A percentile compares a stretch with the other conserved stretches of the same genome.
phyloP scores from a whole-genome alignment of 805 yeast species.

The Myxozyma monticola region DNA sequence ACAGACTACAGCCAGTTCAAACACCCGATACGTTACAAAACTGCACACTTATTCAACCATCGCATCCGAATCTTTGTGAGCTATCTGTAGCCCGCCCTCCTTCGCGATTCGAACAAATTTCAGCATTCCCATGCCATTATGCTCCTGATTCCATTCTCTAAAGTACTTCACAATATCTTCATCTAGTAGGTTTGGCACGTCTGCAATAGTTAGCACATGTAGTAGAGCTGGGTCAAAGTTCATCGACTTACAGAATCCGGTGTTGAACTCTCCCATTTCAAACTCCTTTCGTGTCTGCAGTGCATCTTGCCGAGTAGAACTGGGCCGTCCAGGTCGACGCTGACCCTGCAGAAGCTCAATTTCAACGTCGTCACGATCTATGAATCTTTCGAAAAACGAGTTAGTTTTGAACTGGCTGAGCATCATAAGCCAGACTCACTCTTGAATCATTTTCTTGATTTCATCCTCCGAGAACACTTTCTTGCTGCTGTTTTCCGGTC shows the following conservation, averaged over 20 bases:
- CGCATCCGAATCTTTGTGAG: background rate
- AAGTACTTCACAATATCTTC: slow-evolving; percentile 57
- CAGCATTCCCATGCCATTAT: slow-evolving; percentile 71
- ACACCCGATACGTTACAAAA: background rate
- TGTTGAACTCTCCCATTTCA: slow-evolving; percentile 60
- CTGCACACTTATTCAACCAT: background rate
- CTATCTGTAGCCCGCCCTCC: slow-evolving; percentile 23
- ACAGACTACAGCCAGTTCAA: too few relatives aligned
- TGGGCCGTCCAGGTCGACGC: slow-evolving; percentile 88
- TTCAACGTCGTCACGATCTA: slow-evolving; percentile 75
- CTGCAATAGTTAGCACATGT: slow-evolving; percentile 22
- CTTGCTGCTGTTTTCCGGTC: slow-evolving; percentile 40
- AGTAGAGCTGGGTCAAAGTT: background rate
- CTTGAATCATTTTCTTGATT: slow-evolving; percentile 58
- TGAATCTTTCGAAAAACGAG: slow-evolving; percentile 37
- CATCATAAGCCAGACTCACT: slow-evolving; percentile 37
- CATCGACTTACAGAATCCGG: slow-evolving; percentile 54
- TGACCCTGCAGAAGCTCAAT: slow-evolving; percentile 56
- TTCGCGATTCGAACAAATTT: slow-evolving; percentile 46
- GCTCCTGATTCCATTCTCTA: slow-evolving; percentile 76
- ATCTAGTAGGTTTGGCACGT: slow-evolving; percentile 68
- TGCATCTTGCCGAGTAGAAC: slow-evolving; percentile 64
- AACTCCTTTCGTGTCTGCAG: slow-evolving; percentile 61
- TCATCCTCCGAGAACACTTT: slow-evolving; percentile 56
- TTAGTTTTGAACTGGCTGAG: background rate